These are phyloP conservation scores for Funneliformis geosporum DNA, from an alignment of 192 early-diverging fungal species.

Conservation along the genomic window DNA sequence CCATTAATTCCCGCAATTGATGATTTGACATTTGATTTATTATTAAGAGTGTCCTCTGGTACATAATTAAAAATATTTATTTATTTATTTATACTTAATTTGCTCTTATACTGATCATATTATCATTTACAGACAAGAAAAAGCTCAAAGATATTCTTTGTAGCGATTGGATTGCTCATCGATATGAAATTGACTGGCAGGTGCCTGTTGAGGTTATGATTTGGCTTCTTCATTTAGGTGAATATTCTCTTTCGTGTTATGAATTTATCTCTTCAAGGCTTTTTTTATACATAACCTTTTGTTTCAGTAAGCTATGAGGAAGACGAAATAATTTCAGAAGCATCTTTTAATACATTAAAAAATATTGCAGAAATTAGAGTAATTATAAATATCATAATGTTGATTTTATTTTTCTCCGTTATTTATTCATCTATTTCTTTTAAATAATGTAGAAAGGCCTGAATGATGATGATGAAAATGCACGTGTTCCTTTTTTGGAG, in stretches of 20 bases:
- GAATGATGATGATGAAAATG: too few species aligned
- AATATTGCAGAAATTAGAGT: constrained; percentile 1
- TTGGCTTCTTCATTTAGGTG: constrained; percentile 20
- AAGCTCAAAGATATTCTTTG: constrained; percentile 9
- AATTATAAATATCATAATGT: background rate
- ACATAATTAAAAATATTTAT: background rate
- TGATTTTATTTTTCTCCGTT: background rate
- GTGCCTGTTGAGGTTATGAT: background rate
- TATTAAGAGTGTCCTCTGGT: background rate
- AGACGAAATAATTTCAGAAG: constrained; percentile 12
- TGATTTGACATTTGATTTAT: background rate
- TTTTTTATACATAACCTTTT: background rate
- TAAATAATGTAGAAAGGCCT: background rate
- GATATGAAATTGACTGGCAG: constrained; percentile 8
- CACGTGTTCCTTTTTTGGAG: background rate
- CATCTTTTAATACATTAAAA: constrained; percentile 27
- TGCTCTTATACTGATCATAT: background rate
- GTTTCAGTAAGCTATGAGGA: constrained; percentile 14
- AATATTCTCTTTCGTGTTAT: background rate
- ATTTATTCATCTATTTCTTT: background rate
- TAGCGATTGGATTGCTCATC: constrained; percentile 16
- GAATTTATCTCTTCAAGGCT: background rate
- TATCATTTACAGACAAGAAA: background rate
- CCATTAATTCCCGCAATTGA: background rate
- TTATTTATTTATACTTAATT: background rate